These are phyloP conservation scores for Fraxinus paxiana DNA, from an alignment of 305 asterid genomes.

Conservation along the genomic window DNA sequence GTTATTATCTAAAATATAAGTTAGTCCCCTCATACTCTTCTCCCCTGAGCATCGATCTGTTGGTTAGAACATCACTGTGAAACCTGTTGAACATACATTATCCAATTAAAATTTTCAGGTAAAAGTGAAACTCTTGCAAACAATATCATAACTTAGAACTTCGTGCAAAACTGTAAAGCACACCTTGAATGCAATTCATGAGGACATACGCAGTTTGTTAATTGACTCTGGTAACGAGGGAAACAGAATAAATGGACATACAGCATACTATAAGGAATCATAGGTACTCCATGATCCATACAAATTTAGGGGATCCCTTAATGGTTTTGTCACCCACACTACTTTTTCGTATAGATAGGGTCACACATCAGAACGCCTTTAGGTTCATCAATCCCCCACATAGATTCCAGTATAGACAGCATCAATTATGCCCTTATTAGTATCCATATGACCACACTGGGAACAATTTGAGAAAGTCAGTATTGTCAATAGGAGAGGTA, in stretches of 20 bases:
- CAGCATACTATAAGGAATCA: not conserved
- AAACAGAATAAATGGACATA: not conserved
- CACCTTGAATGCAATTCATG: not conserved
- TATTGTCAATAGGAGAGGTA: not conserved
- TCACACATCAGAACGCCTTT: not conserved
- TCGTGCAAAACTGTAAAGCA: not conserved
- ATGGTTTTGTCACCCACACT: not conserved
- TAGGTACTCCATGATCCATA: not conserved
- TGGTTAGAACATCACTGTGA: not conserved
- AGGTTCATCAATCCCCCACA: not conserved
- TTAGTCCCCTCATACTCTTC: not conserved
- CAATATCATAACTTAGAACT: not conserved
- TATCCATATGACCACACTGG: not conserved
- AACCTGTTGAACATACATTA: not conserved
- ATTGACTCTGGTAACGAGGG: not conserved
- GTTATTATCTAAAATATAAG: not conserved
- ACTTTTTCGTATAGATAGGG: not conserved
- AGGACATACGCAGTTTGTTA: not conserved
- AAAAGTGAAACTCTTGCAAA: not conserved
- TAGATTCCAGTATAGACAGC: not conserved
- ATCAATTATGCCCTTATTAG: not conserved
- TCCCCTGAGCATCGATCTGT: not conserved
- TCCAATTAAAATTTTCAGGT: not conserved
- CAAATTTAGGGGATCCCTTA: not conserved
- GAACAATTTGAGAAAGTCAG: not conserved